Conservation (phyloP, 2,329 filamentous ascomycete species). For the Sporothrix mexicana region DNA sequence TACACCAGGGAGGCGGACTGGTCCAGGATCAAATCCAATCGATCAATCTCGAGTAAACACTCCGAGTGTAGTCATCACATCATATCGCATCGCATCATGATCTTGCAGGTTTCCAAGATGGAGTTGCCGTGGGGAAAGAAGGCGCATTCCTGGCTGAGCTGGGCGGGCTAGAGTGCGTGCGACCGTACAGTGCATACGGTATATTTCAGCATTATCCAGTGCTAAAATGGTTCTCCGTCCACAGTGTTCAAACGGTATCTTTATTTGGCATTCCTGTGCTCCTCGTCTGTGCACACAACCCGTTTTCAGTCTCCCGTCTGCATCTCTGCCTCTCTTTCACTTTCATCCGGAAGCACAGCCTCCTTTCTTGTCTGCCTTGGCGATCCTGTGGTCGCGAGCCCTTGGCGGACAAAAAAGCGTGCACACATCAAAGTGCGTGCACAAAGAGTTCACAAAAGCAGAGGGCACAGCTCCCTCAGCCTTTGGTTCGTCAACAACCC, state of each 20-base stretch:
- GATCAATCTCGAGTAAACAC: background rate
- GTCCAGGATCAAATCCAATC: background rate
- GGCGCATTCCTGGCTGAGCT: slow-evolving; percentile 22
- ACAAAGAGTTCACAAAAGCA: background rate
- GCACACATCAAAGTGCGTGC: background rate
- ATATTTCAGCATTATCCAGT: background rate
- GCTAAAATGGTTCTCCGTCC: background rate
- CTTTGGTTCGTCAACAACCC: background rate
- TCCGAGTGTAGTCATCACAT: background rate
- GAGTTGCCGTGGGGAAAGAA: slow-evolving; percentile 11
- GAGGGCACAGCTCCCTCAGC: background rate
- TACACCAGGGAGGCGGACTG: background rate
- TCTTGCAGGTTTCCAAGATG: background rate
- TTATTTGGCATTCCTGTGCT: slow-evolving; percentile 10
- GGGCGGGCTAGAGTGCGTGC: background rate
- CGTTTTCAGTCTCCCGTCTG: background rate
- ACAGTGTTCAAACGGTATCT: slow-evolving; percentile 11
- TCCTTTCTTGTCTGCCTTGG: slow-evolving; percentile 10
- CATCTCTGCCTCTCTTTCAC: background rate
- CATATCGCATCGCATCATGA: background rate
- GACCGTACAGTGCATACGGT: background rate
- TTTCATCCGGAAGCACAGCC: slow-evolving; percentile 3
- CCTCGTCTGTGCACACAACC: background rate
- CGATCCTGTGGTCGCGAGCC: slow-evolving; percentile 7
- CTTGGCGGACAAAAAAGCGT: background rate